Percentiles rank a stretch among this genome's conserved stretches.
phyloP scores from a whole-genome alignment of 768 basidiomycete genomes.

The Tremella yokohamensis region DNA sequence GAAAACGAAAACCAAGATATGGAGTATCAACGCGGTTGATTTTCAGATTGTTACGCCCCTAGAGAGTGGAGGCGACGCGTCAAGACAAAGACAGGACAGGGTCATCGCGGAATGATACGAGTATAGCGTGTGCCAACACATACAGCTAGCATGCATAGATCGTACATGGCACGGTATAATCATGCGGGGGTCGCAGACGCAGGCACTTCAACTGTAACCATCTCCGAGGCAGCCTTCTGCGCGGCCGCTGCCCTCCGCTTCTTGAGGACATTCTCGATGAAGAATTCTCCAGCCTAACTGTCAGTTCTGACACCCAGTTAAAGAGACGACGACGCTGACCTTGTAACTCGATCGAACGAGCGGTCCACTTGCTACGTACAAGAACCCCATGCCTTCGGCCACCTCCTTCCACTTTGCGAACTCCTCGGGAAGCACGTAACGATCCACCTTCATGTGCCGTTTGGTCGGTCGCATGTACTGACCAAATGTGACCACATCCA shows the following conservation, averaged over 20 bases:
- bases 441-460: conserved; percentile 97
- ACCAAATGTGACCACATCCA: conserved; percentile 97
- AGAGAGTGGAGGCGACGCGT: no score
- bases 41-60: no score
- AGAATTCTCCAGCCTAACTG: conserved; percentile 85
- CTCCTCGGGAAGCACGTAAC: conserved; percentile 89
- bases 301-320: not conserved
- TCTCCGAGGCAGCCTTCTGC: conserved; percentile 26
- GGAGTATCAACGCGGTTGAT: no score
- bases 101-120: no score
- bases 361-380: conserved; percentile 96
- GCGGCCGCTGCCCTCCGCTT: conserved; percentile 41
- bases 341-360: conserved; percentile 95
- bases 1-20: no score
- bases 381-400: conserved; percentile 89
- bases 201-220: no score
- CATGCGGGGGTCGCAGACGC: no score
- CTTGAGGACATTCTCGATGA: conserved; percentile 75
- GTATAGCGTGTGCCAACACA: no score
- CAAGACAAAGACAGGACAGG: no score
- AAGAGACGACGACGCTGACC: conserved; percentile 56
- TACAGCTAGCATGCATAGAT: no score
- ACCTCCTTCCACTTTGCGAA: conserved; percentile 86
- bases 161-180: no score
- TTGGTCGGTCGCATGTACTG: conserved; percentile 99